These are phyloP conservation scores for Trifolium pratense DNA, from an alignment of 306 rosid genomes.

Conservation along the genomic window DNA sequence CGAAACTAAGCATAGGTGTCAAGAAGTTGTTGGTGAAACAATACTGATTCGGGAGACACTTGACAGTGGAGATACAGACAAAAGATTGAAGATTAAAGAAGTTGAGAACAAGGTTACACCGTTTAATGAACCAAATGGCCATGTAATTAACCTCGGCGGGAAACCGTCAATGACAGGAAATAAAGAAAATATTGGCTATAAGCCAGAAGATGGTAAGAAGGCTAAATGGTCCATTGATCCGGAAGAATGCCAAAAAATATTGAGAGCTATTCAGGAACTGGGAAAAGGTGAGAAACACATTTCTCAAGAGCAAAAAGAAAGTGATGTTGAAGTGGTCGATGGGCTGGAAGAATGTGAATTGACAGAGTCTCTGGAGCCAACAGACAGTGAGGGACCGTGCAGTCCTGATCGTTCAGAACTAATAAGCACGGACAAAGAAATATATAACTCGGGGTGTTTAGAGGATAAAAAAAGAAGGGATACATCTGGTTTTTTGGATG, in stretches of 20 bases:
- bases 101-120: slow-evolving; percentile 44
- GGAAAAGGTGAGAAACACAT: slow-evolving; percentile 35
- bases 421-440: slow-evolving; percentile 34
- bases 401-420: slow-evolving; percentile 44
- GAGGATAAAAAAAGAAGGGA: slow-evolving; percentile 45
- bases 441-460: slow-evolving; percentile 38
- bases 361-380: slow-evolving; percentile 46
- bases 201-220: slow-evolving; percentile 40
- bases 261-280: slow-evolving; percentile 38
- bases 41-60: slow-evolving; percentile 49
- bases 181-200: slow-evolving; percentile 37
- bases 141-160: slow-evolving; percentile 46
- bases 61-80: slow-evolving; percentile 45
- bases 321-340: slow-evolving; percentile 37
- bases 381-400: slow-evolving; percentile 35
- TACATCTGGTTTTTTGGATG: slow-evolving; percentile 49
- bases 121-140: slow-evolving; percentile 42
- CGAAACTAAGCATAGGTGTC: slow-evolving; percentile 38
- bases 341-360: slow-evolving; percentile 47
- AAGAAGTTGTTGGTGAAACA: slow-evolving; percentile 44
- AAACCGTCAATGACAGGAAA: slow-evolving; percentile 35
- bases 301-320: slow-evolving; percentile 46
- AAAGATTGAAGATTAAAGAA: slow-evolving; percentile 29
- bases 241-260: slow-evolving; percentile 40
- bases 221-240: slow-evolving; percentile 38